phyloP scores from a whole-genome alignment of 306 rosid genomes.

The Casuarina glauca region DNA sequence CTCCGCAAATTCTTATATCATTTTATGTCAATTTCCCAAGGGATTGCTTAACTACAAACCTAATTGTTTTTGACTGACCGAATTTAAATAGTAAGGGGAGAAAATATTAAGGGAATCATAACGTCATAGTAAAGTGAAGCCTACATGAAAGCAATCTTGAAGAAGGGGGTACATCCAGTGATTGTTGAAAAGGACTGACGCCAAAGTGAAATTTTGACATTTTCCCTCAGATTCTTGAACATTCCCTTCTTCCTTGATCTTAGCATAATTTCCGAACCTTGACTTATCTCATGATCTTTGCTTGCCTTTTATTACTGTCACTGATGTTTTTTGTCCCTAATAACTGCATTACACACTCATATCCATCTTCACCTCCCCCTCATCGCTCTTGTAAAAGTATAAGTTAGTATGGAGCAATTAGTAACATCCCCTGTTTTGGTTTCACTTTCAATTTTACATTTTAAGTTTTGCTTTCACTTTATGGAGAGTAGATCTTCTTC shows the following conservation, averaged over 20 bases:
- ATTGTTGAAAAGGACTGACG: neutral
- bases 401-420: neutral
- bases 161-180: neutral
- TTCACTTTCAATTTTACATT: no score
- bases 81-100: neutral
- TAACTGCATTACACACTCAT: neutral
- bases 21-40: neutral
- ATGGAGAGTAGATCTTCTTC: neutral
- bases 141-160: neutral
- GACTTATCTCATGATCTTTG: neutral
- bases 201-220: neutral
- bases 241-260: neutral
- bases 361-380: neutral
- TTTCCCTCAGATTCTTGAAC: neutral
- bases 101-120: neutral
- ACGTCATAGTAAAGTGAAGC: neutral
- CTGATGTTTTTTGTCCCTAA: neutral
- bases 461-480: neutral
- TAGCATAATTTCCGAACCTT: neutral
- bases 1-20: slow-evolving; percentile 11
- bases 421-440: no score
- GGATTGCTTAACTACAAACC: neutral
- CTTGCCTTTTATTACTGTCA: neutral
- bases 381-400: neutral
- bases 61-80: neutral